Percentiles rank a stretch among this genome's conserved stretches.
Conservation (phyloP, 331 rosid species). For the Malus hybrid region DNA sequence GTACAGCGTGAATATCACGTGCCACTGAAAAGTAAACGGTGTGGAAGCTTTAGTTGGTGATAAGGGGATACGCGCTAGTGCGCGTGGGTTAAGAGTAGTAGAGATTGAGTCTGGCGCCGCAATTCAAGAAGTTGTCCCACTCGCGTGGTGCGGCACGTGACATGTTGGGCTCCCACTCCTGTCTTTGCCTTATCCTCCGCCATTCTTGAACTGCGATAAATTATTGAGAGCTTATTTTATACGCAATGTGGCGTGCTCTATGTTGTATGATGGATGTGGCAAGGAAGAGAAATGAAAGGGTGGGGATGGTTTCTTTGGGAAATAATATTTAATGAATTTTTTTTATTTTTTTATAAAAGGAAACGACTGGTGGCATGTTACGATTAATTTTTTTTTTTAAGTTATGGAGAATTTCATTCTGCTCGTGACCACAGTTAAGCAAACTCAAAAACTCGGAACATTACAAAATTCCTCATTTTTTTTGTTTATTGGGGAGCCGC, state of each 20-base stretch:
- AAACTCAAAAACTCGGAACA: accelerated
- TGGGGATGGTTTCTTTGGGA: no score
- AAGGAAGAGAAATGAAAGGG: no score
- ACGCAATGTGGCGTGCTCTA: neutral
- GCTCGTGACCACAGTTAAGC: accelerated
- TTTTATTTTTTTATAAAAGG: no score
- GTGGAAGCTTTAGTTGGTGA: neutral
- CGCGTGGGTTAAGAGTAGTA: neutral
- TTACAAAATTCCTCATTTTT: no score
- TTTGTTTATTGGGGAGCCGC: accelerated
- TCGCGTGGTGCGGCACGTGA: constrained; percentile 2
- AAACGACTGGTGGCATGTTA: accelerated
- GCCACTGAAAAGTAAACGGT: neutral
- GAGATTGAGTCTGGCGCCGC: neutral
- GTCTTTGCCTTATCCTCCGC: constrained; percentile 22
- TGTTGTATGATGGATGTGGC: neutral
- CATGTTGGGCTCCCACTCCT: neutral
- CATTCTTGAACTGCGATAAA: constrained; percentile 7
- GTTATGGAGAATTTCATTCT: no score
- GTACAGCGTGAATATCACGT: neutral
- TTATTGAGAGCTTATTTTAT: neutral
- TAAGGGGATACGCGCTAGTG: neutral
- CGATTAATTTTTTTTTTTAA: accelerated
- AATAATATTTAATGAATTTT: no score
- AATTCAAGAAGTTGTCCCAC: constrained; percentile 1